Percentiles rank a stretch among this genome's conserved stretches.
Evolutionary conservation across 2,329 filamentous ascomycete species (phyloP).

Genomic region (Tolypocladium amazonense): DNA sequence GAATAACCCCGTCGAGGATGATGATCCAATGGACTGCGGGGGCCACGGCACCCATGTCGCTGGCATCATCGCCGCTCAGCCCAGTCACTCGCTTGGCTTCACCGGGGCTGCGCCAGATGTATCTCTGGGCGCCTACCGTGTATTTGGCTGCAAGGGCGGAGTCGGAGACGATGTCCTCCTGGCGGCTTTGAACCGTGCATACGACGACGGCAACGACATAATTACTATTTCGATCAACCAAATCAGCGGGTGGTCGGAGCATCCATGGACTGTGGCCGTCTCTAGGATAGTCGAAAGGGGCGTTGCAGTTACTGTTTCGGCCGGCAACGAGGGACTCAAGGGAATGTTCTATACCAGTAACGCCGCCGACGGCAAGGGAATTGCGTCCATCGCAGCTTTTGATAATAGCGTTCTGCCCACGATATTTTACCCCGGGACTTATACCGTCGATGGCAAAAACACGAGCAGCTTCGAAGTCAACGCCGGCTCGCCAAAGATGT

Average conservation of each 20-base stretch:
- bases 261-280: slow-evolving; percentile 30
- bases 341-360: slow-evolving; percentile 40
- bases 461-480: background rate
- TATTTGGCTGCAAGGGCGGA: slow-evolving; percentile 9
- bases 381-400: slow-evolving; percentile 38
- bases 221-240: slow-evolving; percentile 14
- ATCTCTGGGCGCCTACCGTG: background rate
- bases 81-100: background rate
- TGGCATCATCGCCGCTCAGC: slow-evolving; percentile 13
- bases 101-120: background rate
- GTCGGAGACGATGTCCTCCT: slow-evolving; percentile 36
- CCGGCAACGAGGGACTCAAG: slow-evolving; percentile 35
- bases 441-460: slow-evolving; percentile 23
- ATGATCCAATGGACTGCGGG: slow-evolving; percentile 8
- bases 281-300: slow-evolving; percentile 26
- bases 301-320: slow-evolving; percentile 39
- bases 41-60: slow-evolving; percentile 14
- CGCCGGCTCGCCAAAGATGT: background rate
- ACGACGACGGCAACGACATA: slow-evolving; percentile 31
- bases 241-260: slow-evolving; percentile 16
- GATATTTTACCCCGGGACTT: slow-evolving; percentile 31
- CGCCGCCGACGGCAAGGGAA: slow-evolving; percentile 34
- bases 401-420: slow-evolving; percentile 34
- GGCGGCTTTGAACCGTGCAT: slow-evolving; percentile 34
- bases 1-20: slow-evolving; percentile 6